A percentile compares a stretch with the other conserved stretches of the same genome.
Conservation (phyloP, 108 stramenopile species). For the Nitzschia sp. region DNA sequence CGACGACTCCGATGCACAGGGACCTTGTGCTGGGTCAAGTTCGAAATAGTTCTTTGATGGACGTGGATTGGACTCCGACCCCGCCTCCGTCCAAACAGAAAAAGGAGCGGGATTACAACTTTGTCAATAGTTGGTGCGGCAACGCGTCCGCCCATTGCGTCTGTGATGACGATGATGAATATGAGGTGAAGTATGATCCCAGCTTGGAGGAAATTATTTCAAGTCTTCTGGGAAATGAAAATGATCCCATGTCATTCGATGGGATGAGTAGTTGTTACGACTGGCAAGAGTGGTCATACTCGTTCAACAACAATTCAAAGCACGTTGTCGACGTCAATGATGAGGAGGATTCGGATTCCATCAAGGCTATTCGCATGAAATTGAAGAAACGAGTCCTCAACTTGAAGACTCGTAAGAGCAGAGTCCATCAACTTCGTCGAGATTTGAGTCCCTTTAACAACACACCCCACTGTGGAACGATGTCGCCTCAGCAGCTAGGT, state of each 20-base stretch:
- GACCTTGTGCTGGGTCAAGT: slow-evolving; percentile 7
- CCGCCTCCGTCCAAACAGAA: background rate
- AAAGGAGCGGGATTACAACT: background rate
- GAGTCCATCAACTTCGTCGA: slow-evolving; percentile 26
- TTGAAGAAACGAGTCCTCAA: slow-evolving; percentile 32
- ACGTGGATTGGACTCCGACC: slow-evolving; percentile 20
- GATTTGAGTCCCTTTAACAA: slow-evolving; percentile 39
- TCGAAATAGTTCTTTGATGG: slow-evolving; percentile 2
- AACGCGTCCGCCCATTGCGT: background rate
- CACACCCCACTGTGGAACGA: slow-evolving; percentile 5
- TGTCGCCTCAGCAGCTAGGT: slow-evolving; percentile 8
- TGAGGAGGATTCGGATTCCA: slow-evolving; percentile 2
- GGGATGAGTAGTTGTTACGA: slow-evolving; percentile 1
- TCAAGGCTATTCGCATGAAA: slow-evolving; percentile 17
- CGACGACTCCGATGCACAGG: background rate
- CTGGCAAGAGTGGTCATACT: slow-evolving; percentile 33
- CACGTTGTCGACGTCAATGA: background rate
- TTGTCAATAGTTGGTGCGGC: slow-evolving; percentile 11
- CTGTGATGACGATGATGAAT: background rate
- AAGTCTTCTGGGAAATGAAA: slow-evolving; percentile 9
- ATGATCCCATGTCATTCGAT: background rate
- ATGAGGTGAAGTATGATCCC: background rate
- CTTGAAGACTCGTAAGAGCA: slow-evolving; percentile 20
- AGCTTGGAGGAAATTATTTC: slow-evolving; percentile 14
- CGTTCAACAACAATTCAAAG: background rate